Evolutionary conservation across 2,329 filamentous ascomycete species (phyloP).

Genomic region (Fusarium solani-melongenae): DNA sequence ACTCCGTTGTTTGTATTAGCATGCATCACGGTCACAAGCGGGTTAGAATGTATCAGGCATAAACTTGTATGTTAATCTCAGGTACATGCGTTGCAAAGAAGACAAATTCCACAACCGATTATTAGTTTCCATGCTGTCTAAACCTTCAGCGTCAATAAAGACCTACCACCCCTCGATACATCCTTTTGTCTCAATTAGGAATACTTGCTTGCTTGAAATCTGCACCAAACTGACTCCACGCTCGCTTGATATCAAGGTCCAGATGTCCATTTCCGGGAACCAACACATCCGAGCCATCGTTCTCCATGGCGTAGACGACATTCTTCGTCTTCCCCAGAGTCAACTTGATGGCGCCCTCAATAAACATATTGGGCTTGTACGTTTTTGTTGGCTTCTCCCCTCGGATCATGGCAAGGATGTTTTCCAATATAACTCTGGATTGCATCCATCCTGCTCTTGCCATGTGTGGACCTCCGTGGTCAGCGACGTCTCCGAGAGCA

Average conservation of each 20-base stretch:
- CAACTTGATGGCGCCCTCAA: background rate
- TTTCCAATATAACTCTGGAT: background rate
- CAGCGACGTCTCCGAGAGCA: conserved; percentile 11
- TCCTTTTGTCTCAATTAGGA: background rate
- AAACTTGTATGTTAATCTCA: background rate
- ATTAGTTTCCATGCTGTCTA: background rate
- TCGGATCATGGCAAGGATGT: background rate
- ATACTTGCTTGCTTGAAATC: background rate
- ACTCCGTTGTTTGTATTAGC: no score
- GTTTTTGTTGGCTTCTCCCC: background rate
- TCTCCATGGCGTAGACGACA: background rate
- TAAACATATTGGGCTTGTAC: background rate
- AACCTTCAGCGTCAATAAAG: background rate
- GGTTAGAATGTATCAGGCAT: background rate
- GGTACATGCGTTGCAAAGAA: background rate
- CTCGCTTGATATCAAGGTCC: background rate
- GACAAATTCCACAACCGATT: background rate
- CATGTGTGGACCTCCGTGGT: conserved; percentile 1
- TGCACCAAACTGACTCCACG: background rate
- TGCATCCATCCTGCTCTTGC: conserved; percentile 1
- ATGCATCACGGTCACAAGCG: background rate
- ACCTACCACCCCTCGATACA: background rate
- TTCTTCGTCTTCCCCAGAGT: background rate
- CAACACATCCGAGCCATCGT: background rate
- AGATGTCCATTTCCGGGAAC: background rate